Evolutionary conservation across 169 alveolate genomes (phyloP).

Genomic region (Toxoplasma gondii): DNA sequence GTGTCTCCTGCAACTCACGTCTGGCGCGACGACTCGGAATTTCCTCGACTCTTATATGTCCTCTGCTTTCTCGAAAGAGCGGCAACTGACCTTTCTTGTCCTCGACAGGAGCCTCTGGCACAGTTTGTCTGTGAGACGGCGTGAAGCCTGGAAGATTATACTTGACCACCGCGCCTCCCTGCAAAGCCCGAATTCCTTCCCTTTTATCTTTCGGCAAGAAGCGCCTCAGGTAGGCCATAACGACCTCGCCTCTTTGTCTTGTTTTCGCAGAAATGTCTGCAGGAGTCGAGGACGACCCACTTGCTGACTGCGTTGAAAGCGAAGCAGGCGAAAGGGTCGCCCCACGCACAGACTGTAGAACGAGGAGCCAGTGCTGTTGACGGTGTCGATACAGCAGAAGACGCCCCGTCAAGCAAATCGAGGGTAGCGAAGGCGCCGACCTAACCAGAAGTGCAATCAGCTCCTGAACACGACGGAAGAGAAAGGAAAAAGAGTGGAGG

Average conservation of each 20-base stretch:
- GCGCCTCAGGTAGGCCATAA: neutral
- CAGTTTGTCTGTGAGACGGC: neutral
- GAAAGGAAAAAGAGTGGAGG: neutral
- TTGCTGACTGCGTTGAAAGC: neutral
- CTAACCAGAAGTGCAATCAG: neutral
- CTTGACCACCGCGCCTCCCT: neutral
- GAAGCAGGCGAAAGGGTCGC: neutral
- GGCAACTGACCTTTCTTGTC: neutral
- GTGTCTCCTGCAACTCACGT: too few species aligned
- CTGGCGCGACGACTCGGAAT: too few species aligned
- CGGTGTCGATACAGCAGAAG: conserved; percentile 28
- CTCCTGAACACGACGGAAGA: neutral
- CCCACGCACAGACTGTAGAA: neutral
- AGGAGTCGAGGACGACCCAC: neutral
- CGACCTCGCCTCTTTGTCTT: neutral
- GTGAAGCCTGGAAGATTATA: neutral
- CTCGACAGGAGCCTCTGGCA: neutral
- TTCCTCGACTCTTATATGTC: too few species aligned
- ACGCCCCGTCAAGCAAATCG: conserved; percentile 35
- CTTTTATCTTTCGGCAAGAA: neutral
- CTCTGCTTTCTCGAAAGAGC: too few species aligned
- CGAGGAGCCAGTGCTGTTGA: conserved; percentile 37
- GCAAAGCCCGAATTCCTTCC: neutral
- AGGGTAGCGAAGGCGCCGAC: conserved; percentile 16
- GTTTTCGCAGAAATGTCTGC: neutral